Evolutionary conservation across 805 yeast genomes (phyloP).

Genomic region (Ogataea minuta): DNA sequence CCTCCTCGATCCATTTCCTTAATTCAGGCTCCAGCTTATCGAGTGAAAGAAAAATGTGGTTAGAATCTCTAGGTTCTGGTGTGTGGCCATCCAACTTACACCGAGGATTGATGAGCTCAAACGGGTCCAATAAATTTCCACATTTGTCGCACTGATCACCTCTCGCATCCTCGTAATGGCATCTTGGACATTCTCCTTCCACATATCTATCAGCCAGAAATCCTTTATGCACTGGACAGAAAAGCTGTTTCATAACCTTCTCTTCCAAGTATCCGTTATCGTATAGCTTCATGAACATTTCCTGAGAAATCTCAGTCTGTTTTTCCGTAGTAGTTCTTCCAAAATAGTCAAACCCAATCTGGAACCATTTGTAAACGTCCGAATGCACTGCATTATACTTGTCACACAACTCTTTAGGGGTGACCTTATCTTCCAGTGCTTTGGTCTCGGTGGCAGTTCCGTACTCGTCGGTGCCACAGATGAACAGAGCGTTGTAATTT

Average conservation of each 20-base stretch:
- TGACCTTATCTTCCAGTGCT: slow-evolving; percentile 88
- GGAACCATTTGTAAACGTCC: slow-evolving; percentile 95
- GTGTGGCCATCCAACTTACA: slow-evolving; percentile 87
- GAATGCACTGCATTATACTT: slow-evolving; percentile 85
- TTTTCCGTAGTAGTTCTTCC: slow-evolving; percentile 93
- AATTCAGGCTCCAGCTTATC: slow-evolving; percentile 81
- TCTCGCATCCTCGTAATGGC: slow-evolving; percentile 94
- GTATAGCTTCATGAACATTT: slow-evolving; percentile 73
- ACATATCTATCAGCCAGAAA: slow-evolving; percentile 95
- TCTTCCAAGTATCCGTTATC: slow-evolving; percentile 83
- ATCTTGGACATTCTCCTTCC: slow-evolving; percentile 96
- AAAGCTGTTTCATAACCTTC: slow-evolving; percentile 83
- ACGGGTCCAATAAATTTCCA: slow-evolving; percentile 85
- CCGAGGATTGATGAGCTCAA: slow-evolving; percentile 90
- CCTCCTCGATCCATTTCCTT: slow-evolving; percentile 65
- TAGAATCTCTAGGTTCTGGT: slow-evolving; percentile 78
- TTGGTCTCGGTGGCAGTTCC: slow-evolving; percentile 99
- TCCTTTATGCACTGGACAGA: slow-evolving; percentile 86
- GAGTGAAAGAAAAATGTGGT: slow-evolving; percentile 79
- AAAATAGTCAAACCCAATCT: slow-evolving; percentile 88
- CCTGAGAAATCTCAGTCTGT: slow-evolving; percentile 96
- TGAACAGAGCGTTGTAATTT: slow-evolving; percentile 78
- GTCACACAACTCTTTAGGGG: slow-evolving; percentile 87
- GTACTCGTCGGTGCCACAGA: slow-evolving; percentile 98
- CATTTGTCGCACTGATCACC: slow-evolving; percentile 99